phyloP scores from a whole-genome alignment of 2,329 filamentous ascomycete species.

The Alternaria sp. region DNA sequence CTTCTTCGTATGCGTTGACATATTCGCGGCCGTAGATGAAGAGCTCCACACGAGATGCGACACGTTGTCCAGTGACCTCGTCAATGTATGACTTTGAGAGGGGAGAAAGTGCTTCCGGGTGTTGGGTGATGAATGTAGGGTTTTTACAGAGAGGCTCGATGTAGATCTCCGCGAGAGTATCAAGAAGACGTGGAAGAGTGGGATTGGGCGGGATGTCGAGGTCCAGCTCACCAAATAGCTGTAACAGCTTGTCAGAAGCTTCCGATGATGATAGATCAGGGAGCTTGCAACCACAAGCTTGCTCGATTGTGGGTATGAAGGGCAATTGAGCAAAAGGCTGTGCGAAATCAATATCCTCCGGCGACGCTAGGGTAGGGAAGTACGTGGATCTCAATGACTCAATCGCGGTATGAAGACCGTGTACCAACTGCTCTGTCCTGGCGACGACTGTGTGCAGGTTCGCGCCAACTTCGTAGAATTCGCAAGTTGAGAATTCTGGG shows the following conservation, averaged over 20 bases:
- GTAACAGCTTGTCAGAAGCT: conserved; percentile 67
- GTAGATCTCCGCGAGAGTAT: conserved; percentile 77
- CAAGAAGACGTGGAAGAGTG: conserved; percentile 76
- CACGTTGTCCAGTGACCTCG: conserved; percentile 69
- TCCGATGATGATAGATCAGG: conserved; percentile 61
- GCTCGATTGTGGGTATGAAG: conserved; percentile 82
- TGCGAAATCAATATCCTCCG: conserved; percentile 65
- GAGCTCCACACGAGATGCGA: conserved; percentile 84
- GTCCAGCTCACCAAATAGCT: conserved; percentile 61
- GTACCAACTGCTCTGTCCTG: conserved; percentile 76
- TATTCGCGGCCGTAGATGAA: conserved; percentile 83
- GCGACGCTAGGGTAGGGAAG: conserved; percentile 44
- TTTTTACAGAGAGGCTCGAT: conserved; percentile 77
- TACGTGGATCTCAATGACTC: conserved; percentile 56
- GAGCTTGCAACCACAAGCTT: conserved; percentile 69
- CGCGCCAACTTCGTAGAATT: conserved; percentile 91
- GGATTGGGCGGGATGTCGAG: conserved; percentile 61
- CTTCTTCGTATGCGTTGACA: conserved; percentile 98
- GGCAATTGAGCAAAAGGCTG: conserved; percentile 71
- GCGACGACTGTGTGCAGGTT: conserved; percentile 77
- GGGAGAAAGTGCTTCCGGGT: conserved; percentile 89
- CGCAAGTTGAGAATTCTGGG: conserved; percentile 96
- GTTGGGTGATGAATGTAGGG: conserved; percentile 87
- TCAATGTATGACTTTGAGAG: conserved; percentile 87
- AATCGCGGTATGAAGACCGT: conserved; percentile 38